Conservation (phyloP, 1,284 basidiomycete species). For the Schizopora paradoxa region DNA sequence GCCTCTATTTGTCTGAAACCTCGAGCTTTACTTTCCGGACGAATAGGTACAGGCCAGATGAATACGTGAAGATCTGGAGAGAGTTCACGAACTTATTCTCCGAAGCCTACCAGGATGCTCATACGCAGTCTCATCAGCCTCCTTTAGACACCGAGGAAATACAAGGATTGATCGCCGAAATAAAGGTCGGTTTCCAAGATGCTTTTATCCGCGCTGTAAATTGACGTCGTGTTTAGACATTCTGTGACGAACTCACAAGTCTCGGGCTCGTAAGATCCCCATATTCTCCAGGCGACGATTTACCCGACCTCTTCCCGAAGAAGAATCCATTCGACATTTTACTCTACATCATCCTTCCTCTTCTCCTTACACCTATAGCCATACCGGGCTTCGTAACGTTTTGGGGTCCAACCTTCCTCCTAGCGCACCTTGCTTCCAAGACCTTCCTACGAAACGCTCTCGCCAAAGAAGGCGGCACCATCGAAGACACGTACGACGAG, state of each 20-base stretch:
- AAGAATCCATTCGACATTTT: conserved; percentile 55
- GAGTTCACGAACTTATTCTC: conserved; percentile 69
- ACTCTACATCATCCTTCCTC: conserved; percentile 58
- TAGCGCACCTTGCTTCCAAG: conserved; percentile 58
- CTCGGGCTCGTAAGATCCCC: too few relatives aligned
- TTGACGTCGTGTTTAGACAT: too few relatives aligned
- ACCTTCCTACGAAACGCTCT: conserved; percentile 73
- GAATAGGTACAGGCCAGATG: conserved; percentile 71
- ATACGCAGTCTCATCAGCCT: conserved; percentile 24
- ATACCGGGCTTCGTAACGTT: conserved; percentile 78
- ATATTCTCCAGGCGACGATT: too few relatives aligned
- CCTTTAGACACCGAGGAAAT: too few relatives aligned
- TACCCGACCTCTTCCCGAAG: conserved; percentile 53
- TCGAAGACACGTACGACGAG: conserved; percentile 80
- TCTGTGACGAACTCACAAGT: too few relatives aligned
- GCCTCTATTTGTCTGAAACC: conserved; percentile 81
- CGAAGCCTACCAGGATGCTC: conserved; percentile 25
- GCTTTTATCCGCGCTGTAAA: too few relatives aligned
- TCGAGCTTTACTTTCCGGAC: conserved; percentile 83
- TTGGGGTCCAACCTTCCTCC: conserved; percentile 70
- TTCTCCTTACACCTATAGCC: conserved; percentile 64
- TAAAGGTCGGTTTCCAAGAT: conserved; percentile 72
- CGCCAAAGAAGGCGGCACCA: too few relatives aligned
- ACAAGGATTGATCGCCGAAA: conserved; percentile 43
- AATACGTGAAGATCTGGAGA: conserved; percentile 70